Conservation (phyloP, 371 early-diverging fungal genomes). For the Mortierella polycephala region DNA sequence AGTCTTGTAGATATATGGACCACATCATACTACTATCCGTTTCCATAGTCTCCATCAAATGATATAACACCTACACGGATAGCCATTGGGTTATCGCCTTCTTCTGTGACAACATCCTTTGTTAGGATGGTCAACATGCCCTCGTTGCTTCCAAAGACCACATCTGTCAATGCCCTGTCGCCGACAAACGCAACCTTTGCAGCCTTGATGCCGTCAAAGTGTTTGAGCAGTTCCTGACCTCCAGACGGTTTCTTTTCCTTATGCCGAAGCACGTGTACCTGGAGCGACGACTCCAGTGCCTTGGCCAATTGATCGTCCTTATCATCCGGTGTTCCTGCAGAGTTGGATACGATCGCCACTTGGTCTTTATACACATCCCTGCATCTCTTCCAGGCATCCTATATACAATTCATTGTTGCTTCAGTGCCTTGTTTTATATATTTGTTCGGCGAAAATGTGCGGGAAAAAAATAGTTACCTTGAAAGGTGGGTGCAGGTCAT, state of each 20-base stretch:
- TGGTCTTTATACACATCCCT: constrained; percentile 69
- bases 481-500: constrained; percentile 76
- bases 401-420: neutral
- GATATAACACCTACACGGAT: constrained; percentile 54
- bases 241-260: constrained; percentile 84
- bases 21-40: too few species aligned
- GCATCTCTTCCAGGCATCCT: constrained; percentile 79
- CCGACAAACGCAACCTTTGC: constrained; percentile 82
- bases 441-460: neutral
- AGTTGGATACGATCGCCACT: constrained; percentile 91
- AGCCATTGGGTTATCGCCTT: constrained; percentile 87
- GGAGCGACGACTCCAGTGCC: constrained; percentile 57
- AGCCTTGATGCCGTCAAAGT: constrained; percentile 54
- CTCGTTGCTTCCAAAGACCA: constrained; percentile 83
- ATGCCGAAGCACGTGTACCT: constrained; percentile 73
- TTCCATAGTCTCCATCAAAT: too few species aligned
- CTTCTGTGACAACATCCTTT: constrained; percentile 72
- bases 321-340: constrained; percentile 91
- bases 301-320: constrained; percentile 57
- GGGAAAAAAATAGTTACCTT: constrained; percentile 54
- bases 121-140: constrained; percentile 83
- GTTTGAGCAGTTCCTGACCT: constrained; percentile 63
- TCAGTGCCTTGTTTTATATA: neutral
- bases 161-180: constrained; percentile 90
- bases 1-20: neutral